These are phyloP conservation scores for Closterium sp. DNA, from an alignment of 139 green algal species.

Conservation along the genomic window DNA sequence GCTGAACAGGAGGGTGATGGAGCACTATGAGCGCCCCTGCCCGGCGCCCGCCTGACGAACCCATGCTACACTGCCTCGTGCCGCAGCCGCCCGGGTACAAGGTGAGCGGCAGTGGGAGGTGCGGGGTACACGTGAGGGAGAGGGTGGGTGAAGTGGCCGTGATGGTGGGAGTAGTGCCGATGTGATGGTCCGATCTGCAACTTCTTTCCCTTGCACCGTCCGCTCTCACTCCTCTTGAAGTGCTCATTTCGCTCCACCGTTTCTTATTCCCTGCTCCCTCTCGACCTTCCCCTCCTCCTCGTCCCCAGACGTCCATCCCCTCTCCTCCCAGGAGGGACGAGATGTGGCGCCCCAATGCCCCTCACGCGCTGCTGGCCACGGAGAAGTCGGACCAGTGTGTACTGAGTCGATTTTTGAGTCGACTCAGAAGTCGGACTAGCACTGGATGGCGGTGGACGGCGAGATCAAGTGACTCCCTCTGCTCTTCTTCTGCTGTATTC, in stretches of 20 bases:
- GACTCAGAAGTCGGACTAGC: slow-evolving; percentile 22
- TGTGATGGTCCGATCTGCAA: no score
- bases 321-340: neutral
- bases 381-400: slow-evolving; percentile 10
- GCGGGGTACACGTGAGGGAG: no score
- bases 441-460: slow-evolving; percentile 39
- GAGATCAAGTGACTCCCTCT: slow-evolving; percentile 5
- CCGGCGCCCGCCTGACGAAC: neutral
- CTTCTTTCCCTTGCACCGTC: no score
- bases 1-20: neutral
- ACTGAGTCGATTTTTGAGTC: neutral
- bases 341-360: slow-evolving; percentile 1
- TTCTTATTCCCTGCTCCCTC: no score
- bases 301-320: neutral
- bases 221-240: no score
- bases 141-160: no score
- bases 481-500: neutral
- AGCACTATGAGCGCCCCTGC: slow-evolving; percentile 42
- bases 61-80: slow-evolving; percentile 8
- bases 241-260: no score
- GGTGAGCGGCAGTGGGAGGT: neutral
- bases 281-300: no score
- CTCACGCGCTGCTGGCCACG: neutral
- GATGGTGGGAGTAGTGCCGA: no score
- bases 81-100: neutral